Base-by-base conservation (phyloP, 2,329 filamentous ascomycete species). In the Myrmaecium sp. region DNA sequence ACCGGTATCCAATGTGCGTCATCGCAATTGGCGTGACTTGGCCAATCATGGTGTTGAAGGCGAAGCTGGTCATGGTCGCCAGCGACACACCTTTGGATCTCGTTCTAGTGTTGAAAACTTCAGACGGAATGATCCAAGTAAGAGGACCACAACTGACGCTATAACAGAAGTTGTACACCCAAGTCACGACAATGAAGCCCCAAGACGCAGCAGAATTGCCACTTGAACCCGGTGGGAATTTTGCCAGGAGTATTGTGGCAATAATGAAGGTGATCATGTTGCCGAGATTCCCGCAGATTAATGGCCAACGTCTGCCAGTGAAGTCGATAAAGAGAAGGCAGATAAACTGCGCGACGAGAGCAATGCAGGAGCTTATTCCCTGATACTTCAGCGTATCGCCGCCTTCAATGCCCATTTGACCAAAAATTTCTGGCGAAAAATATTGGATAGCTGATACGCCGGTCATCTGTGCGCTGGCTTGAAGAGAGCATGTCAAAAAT, bases 101-200 rank as follows among this genome's bases (percentile, higher is more conserved):
- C 0, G 76, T 83, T 33, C 72, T 67, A 3, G 74, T 83, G 49
- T 83, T 77, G 51, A 83, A 83, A 21, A 81, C 74, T 44, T 81
- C 75, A 26, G 75, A 71, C 0, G 67, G 68, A 33, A 73, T 69
- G 29, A 67, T 66, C 62, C 64, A 69, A 12, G 64, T 60, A 1
- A 82, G 52, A 0, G 77, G 75, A 13, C 77, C 77, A 32, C 73
- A 78, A 2, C 74, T 75, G 17, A 64, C 63, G 3, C 64, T 74
- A 59, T 81, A 83, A 21, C 63, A 74, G 55, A 82, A 76, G 52
- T 84, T 83, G 60, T 80, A 84, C 2, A 79, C 46, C 78, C 78
- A 84, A 1, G 77, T 84, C 39, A 68, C 62, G 40, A 71, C 64
- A 33, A 84, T 84, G 50, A 84, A 86, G 1, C 69, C 75, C 73